These are phyloP conservation scores for Penicillium parvum DNA, from an alignment of 495 filamentous ascomycete genomes.

Conservation along the genomic window DNA sequence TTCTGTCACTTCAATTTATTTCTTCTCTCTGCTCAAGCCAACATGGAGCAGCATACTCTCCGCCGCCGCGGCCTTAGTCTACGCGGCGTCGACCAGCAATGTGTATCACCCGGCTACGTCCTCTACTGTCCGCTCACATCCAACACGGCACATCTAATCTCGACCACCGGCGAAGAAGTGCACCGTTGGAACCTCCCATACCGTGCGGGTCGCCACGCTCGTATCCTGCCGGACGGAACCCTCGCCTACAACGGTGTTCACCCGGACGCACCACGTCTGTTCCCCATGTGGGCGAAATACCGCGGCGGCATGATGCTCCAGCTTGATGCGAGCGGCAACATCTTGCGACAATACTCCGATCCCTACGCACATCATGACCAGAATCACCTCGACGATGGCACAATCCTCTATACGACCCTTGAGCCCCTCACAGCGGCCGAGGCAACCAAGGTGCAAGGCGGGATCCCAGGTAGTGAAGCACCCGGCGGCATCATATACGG, in stretches of 20 bases:
- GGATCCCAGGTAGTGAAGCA: conserved; percentile 37
- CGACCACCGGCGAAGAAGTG: conserved; percentile 38
- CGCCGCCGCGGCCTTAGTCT: conserved; percentile 41
- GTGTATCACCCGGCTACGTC: conserved; percentile 39
- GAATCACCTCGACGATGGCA: conserved; percentile 41
- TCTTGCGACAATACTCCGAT: conserved; percentile 37
- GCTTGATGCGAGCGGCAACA: conserved; percentile 30
- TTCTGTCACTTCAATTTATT: background rate
- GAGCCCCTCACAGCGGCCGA: conserved; percentile 34
- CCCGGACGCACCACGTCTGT: conserved; percentile 34
- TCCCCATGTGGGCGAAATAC: conserved; percentile 46
- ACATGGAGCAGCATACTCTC: conserved; percentile 43
- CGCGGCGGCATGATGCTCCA: conserved; percentile 43
- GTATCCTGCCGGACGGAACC: conserved; percentile 39
- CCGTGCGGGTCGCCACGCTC: conserved; percentile 39
- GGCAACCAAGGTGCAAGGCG: conserved; percentile 32
- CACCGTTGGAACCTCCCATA: conserved; percentile 41
- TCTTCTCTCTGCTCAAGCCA: background rate
- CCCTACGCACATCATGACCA: conserved; percentile 45
- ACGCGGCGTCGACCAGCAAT: conserved; percentile 35
- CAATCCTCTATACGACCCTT: conserved; percentile 39
- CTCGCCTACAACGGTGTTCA: conserved; percentile 44
- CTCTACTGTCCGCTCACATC: conserved; percentile 42
- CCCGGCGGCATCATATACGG: conserved; percentile 35
- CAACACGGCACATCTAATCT: conserved; percentile 37